Evolutionary conservation across 768 basidiomycete species (phyloP).

Genomic region (Pilatotrama ljubarskyi): DNA sequence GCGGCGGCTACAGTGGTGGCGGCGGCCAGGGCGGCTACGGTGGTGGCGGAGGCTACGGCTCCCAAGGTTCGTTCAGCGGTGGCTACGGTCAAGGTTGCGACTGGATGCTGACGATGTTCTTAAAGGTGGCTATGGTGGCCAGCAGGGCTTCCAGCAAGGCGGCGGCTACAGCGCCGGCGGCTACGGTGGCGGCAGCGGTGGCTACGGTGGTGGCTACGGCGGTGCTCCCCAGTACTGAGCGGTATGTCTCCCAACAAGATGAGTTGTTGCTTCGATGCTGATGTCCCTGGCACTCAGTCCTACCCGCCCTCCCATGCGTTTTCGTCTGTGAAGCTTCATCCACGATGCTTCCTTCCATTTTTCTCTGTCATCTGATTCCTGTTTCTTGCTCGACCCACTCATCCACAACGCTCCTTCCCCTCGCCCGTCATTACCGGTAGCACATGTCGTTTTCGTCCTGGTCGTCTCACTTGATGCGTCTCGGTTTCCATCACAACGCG

Average conservation of each 20-base stretch:
- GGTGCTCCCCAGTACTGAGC: slow-evolving; percentile 25
- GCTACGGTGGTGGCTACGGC: slow-evolving; percentile 27
- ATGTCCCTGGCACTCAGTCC: no score
- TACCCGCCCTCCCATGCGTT: not conserved
- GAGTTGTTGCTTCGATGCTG: no score
- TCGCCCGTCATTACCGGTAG: slow-evolving; percentile 40
- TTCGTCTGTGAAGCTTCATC: not conserved
- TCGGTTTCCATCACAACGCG: slow-evolving; percentile 42
- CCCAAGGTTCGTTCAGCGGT: slow-evolving; percentile 14
- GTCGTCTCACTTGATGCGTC: slow-evolving; percentile 37
- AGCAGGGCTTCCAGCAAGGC: slow-evolving; percentile 26
- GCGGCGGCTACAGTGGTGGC: slow-evolving; percentile 30
- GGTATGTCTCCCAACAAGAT: no score
- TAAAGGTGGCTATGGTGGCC: slow-evolving; percentile 23
- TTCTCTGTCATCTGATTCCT: slow-evolving; percentile 9
- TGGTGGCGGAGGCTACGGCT: slow-evolving; percentile 27
- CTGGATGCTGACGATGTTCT: not conserved
- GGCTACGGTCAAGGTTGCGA: slow-evolving; percentile 10
- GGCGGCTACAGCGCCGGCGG: slow-evolving; percentile 33
- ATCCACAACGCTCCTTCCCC: slow-evolving; percentile 39
- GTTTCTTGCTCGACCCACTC: slow-evolving; percentile 35
- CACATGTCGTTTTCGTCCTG: slow-evolving; percentile 43
- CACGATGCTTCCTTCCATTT: slow-evolving; percentile 8
- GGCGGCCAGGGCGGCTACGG: slow-evolving; percentile 32
- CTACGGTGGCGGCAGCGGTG: slow-evolving; percentile 32